Percentiles rank a stretch among this genome's conserved stretches.
phyloP scores from a whole-genome alignment of 2,329 filamentous ascomycete species.

The Calonectria honghensis region DNA sequence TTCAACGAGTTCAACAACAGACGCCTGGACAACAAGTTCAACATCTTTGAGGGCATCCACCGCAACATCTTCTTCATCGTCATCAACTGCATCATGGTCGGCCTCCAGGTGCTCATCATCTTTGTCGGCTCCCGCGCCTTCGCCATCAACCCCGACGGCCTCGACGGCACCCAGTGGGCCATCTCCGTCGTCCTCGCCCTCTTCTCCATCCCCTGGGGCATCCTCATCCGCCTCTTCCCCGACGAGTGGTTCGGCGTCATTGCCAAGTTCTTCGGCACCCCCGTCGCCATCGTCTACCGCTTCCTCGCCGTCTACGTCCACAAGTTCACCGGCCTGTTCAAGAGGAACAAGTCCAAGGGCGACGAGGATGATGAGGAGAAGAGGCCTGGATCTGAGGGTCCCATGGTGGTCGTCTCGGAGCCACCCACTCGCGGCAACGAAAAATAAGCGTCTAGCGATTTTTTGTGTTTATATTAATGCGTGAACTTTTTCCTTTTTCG shows the following conservation, averaged over 20 bases:
- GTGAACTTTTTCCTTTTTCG: neutral
- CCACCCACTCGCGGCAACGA: neutral
- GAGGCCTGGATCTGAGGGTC: neutral
- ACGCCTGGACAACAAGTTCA: conserved; percentile 77
- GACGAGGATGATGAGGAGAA: neutral
- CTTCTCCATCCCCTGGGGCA: conserved; percentile 70
- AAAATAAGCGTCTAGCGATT: neutral
- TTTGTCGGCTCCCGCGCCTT: conserved; percentile 66
- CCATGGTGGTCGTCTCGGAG: conserved; percentile 8
- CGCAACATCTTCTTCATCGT: conserved; percentile 75
- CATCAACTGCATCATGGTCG: conserved; percentile 75
- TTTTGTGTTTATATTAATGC: neutral
- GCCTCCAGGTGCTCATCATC: conserved; percentile 74
- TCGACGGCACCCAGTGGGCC: conserved; percentile 42
- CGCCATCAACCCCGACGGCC: conserved; percentile 35
- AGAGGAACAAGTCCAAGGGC: conserved; percentile 11
- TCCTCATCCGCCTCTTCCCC: conserved; percentile 70
- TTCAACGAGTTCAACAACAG: conserved; percentile 81
- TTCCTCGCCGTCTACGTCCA: neutral
- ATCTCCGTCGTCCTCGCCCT: conserved; percentile 59
- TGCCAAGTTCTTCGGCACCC: conserved; percentile 6
- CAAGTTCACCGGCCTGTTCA: conserved; percentile 1
- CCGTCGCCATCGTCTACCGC: conserved; percentile 5
- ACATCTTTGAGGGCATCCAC: conserved; percentile 75
- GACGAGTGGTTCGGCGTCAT: conserved; percentile 57